Percentiles rank a stretch among this genome's conserved stretches.
phyloP scores from a whole-genome alignment of 2,329 filamentous ascomycete genomes.

The Sarocladiaceae sp. region DNA sequence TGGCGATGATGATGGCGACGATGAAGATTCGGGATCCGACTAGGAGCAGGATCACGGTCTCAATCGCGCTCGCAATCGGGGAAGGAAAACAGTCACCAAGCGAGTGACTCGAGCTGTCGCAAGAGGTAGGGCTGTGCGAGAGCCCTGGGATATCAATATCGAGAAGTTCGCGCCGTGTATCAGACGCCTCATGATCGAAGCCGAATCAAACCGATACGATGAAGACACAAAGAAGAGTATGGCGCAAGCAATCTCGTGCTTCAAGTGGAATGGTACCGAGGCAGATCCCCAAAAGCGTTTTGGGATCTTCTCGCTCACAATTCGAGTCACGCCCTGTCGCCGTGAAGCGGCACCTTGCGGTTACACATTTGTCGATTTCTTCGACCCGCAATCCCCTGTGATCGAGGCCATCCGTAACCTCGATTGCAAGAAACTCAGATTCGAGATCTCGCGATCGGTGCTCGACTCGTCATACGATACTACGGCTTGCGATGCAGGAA shows the following conservation, averaged over 20 bases:
- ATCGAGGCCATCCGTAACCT: slow-evolving; percentile 24
- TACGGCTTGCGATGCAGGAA: slow-evolving; percentile 5
- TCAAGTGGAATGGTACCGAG: slow-evolving; percentile 16
- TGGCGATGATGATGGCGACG: slow-evolving; percentile 10
- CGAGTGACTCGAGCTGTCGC: slow-evolving; percentile 12
- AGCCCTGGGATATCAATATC: slow-evolving; percentile 21
- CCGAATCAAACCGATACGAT: slow-evolving; percentile 33
- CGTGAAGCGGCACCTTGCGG: background rate
- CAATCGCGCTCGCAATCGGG: background rate
- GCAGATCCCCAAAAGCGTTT: background rate
- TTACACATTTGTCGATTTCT: slow-evolving; percentile 32
- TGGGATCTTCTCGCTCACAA: slow-evolving; percentile 34
- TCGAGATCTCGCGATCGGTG: slow-evolving; percentile 21
- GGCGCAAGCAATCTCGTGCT: slow-evolving; percentile 30
- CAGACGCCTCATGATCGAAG: slow-evolving; percentile 34
- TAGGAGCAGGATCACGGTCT: background rate
- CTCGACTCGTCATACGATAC: background rate
- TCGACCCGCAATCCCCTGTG: slow-evolving; percentile 22
- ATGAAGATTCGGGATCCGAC: slow-evolving; percentile 9
- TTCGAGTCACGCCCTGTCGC: slow-evolving; percentile 30
- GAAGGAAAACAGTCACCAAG: slow-evolving; percentile 10
- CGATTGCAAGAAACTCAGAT: slow-evolving; percentile 27
- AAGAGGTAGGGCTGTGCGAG: background rate
- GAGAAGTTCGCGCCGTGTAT: slow-evolving; percentile 32
- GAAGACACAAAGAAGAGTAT: slow-evolving; percentile 22